Base-by-base conservation (phyloP, 176 grass and related monocot genomes). In the Saccharum officinarum region DNA sequence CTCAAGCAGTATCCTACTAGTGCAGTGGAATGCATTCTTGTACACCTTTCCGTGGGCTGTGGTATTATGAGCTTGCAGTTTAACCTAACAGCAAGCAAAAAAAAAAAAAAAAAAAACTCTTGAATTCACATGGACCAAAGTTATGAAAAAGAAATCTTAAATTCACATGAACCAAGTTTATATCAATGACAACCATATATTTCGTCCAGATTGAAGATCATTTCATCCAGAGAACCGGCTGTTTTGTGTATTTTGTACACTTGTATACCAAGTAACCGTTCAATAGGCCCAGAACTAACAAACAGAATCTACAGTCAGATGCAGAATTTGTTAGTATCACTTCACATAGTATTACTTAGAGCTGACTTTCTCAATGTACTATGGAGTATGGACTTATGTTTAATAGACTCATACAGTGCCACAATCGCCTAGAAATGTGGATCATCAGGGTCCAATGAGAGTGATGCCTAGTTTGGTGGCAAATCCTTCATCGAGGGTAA, bases 51-150 rank as follows among this genome's bases (percentile, higher is more conserved):
- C 87, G 17, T 87, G 82, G 87, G 86, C 87, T 6, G 80, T 95
- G 40, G 96, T 98, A 83, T 98, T 98, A 83, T 98, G 87, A 85
- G 91, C 91, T 93, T 98, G 96, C 86, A 98, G 69, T 90, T 98
- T 98, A 55, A 98, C 96, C 96, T 98, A 70, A 54, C 60, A 84
- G 36, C 73, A 11, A 73, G 65, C 6, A 79, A 8, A 73, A 25
- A 55, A 50, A 16, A 16, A 8, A 82, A 8, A 78, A 36, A 37
- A 54, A 11, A 11, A 28, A 28, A 28, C 50, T 18, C 33, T 76
- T 67, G 6, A 78, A 46, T 54, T 87, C 4, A 7, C 47, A 46
- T 69, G 25, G 41, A 18, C 11, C 1, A 61, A 59, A n/a, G 20
- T 59, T 59, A 59, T n/a, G 20, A 66, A 76, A 57, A 16, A 22